These are phyloP conservation scores for Martiniozyma abietophila DNA, from an alignment of 805 yeast species.

Conservation along the genomic window DNA sequence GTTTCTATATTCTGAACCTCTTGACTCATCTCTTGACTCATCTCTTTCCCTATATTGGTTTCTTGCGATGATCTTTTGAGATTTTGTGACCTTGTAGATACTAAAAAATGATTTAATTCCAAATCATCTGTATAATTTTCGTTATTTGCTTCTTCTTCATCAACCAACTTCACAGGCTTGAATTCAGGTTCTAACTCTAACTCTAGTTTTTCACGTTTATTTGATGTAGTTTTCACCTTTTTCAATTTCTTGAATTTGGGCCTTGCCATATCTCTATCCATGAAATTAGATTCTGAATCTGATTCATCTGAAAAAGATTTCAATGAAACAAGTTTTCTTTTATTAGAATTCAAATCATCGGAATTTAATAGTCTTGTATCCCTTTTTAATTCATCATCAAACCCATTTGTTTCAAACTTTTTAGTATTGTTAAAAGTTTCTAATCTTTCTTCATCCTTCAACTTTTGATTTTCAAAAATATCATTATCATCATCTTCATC, in stretches of 20 bases:
- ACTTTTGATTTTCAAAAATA: slow-evolving; percentile 29
- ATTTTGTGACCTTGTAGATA: slow-evolving; percentile 18
- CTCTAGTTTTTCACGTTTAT: slow-evolving; percentile 11
- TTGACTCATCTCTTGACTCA: slow-evolving; percentile 2
- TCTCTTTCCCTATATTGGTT: background rate
- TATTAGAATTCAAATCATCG: slow-evolving; percentile 5
- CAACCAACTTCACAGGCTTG: slow-evolving; percentile 20
- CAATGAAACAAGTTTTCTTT: slow-evolving; percentile 13
- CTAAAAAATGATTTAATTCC: slow-evolving; percentile 20
- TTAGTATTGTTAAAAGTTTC: slow-evolving; percentile 14
- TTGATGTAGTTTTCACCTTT: slow-evolving; percentile 11
- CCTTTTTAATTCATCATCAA: slow-evolving; percentile 14
- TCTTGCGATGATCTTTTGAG: slow-evolving; percentile 2
- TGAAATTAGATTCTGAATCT: slow-evolving; percentile 4
- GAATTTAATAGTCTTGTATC: slow-evolving; percentile 19
- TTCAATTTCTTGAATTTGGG: slow-evolving; percentile 19
- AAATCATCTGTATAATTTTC: slow-evolving; percentile 18
- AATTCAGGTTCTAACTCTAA: slow-evolving; percentile 14
- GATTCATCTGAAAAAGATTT: slow-evolving; percentile 12
- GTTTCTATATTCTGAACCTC: background rate
- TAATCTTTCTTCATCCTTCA: slow-evolving; percentile 12
- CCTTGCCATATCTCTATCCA: slow-evolving; percentile 9
- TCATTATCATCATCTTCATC: slow-evolving; percentile 28
- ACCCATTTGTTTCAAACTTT: slow-evolving; percentile 26
- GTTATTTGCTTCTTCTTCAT: slow-evolving; percentile 20